Evolutionary conservation across 2,329 filamentous ascomycete species (phyloP), one percentile per base, ranked within the genome.

Genomic region (Microdochium bolleyi): DNA sequence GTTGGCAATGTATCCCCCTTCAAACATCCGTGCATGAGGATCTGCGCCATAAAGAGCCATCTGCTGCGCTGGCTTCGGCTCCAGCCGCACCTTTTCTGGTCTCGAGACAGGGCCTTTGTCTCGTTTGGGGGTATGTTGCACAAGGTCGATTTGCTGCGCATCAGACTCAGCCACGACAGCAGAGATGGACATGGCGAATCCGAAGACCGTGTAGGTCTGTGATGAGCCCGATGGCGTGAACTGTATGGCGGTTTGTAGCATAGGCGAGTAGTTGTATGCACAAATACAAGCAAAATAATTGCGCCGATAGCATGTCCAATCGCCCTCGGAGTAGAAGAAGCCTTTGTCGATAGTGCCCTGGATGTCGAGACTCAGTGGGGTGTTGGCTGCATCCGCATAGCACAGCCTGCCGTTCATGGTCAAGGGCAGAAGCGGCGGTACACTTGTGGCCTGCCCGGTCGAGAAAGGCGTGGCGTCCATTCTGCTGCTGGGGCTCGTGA

Each of bases 221-320:
- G 71, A 69, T 10, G 80, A 73, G 52, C 72, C 68, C 51, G 69
- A 66, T 61, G 75, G 66, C 64, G 75, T 75, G 72, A 85, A 70
- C 37, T 79, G 73, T 55, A 82, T 71, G n/a, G 70, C 64, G n/a
- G 66, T 70, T 1, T 72, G 69, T 51, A 71, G 73, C 54, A 74
- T 70, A 1, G 87, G 88, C 41, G 77, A 75, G 24, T 96, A 72
- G 13, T 79, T 79, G 69, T 86, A 96, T 2, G 87, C 89, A 67
- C 89, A 92, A 51, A 85, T 82, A 51, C 94, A 90, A 0, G 88
- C 86, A 66, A 96, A 94, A 70, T 96, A 96, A 67, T 96, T 96
- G 46, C 92, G 80, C 32, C 91, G 80, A 66, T 96, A 96, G 71
- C 91, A 95, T 0, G 91, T 96, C 90, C 90, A 96, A 61, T 92